A percentile compares a stretch with the other conserved stretches of the same genome.
Evolutionary conservation across 306 rosid species (phyloP).

Genomic region (Fagus sylvatica): DNA sequence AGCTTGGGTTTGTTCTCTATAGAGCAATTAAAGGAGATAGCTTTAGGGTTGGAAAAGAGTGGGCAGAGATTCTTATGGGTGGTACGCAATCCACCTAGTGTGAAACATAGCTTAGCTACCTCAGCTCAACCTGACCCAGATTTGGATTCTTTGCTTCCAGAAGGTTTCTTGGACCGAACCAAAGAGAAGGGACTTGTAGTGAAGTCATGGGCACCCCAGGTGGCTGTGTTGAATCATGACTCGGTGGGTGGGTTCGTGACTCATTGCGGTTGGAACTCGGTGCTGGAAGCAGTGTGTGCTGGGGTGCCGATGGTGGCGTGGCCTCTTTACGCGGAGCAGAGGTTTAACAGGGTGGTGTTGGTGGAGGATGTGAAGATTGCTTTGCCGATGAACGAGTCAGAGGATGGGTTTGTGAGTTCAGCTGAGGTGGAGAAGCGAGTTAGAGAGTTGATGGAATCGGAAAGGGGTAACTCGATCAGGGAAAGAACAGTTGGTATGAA

Average conservation of each 20-base stretch:
- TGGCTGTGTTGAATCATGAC: conserved; percentile 41
- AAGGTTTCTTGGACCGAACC: conserved; percentile 52
- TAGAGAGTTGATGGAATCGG: conserved; percentile 41
- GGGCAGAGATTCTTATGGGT: conserved; percentile 64
- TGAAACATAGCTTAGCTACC: not conserved
- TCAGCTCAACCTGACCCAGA: conserved; percentile 23
- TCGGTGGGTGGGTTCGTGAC: conserved; percentile 68
- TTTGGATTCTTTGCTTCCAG: conserved; percentile 40
- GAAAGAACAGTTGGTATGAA: not conserved
- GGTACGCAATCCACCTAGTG: conserved; percentile 34
- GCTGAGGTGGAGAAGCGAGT: conserved; percentile 48
- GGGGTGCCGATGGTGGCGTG: conserved; percentile 59
- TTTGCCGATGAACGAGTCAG: conserved; percentile 29
- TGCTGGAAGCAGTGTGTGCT: conserved; percentile 46
- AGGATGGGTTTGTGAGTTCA: conserved; percentile 35
- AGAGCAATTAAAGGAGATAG: conserved; percentile 46
- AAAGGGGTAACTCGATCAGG: conserved; percentile 25
- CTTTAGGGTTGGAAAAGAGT: conserved; percentile 58
- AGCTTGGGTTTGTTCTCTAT: conserved; percentile 50
- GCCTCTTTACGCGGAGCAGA: conserved; percentile 67
- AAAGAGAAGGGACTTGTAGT: conserved; percentile 46
- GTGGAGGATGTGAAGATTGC: conserved; percentile 57
- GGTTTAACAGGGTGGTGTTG: conserved; percentile 34
- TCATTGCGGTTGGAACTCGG: conserved; percentile 77
- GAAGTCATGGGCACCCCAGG: conserved; percentile 60